phyloP scores from a whole-genome alignment of 371 early-diverging fungal genomes.

The Funneliformis caledonium region DNA sequence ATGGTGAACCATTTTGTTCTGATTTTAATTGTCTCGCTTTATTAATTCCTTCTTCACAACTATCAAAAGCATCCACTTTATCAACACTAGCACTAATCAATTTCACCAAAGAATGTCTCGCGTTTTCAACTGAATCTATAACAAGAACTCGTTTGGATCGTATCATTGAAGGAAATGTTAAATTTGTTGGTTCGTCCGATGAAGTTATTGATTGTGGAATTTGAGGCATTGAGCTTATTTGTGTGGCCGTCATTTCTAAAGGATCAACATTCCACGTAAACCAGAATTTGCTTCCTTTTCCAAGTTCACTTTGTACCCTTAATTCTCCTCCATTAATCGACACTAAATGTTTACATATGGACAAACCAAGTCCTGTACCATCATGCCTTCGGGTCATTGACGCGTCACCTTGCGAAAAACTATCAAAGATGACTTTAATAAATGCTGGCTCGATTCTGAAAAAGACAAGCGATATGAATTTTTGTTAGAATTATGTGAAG shows the following conservation, averaged over 20 bases:
- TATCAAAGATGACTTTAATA: constrained; percentile 50
- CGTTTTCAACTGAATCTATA: constrained; percentile 42
- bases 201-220: too few relatives aligned
- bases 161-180: neutral
- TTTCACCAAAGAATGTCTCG: constrained; percentile 25
- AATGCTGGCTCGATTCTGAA: constrained; percentile 50
- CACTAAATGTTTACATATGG: constrained; percentile 50
- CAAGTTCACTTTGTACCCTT: constrained; percentile 45
- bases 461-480: neutral
- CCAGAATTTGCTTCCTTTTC: constrained; percentile 50
- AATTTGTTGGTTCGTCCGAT: neutral
- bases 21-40: neutral
- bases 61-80: constrained; percentile 15
- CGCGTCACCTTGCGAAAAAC: constrained; percentile 51
- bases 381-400: constrained; percentile 51
- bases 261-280: constrained; percentile 47
- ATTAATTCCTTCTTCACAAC: constrained; percentile 7
- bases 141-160: constrained; percentile 12
- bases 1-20: neutral
- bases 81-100: neutral
- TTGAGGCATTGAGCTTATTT: neutral
- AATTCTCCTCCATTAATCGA: constrained; percentile 48
- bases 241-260: neutral
- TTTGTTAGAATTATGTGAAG: neutral
- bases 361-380: constrained; percentile 51